A percentile compares a stretch with the other conserved stretches of the same genome.
Evolutionary conservation across 2,329 filamentous ascomycete species (phyloP).

Genomic region (Cadophora luteo-olivacea): DNA sequence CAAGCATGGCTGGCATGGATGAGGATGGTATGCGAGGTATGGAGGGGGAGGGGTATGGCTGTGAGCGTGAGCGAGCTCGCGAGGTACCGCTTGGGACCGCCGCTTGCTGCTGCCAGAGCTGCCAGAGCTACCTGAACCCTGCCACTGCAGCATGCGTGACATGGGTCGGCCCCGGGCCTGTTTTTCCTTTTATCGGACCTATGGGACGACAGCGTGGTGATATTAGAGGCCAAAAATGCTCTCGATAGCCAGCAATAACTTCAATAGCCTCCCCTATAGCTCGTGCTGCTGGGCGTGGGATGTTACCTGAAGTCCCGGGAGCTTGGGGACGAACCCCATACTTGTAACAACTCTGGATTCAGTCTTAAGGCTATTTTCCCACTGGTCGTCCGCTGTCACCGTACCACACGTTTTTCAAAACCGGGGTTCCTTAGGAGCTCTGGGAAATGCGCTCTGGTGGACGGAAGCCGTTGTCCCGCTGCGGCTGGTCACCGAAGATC

Average conservation of each 20-base stretch:
- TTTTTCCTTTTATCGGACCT: conserved; percentile 23
- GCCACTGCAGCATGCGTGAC: conserved; percentile 17
- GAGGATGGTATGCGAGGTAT: not conserved
- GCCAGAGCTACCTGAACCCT: conserved; percentile 11
- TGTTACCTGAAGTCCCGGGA: conserved; percentile 12
- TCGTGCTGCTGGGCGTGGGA: conserved; percentile 18
- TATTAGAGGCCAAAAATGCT: conserved; percentile 33
- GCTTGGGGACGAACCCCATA: conserved; percentile 18
- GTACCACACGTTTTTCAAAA: conserved; percentile 7
- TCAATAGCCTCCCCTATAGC: not conserved
- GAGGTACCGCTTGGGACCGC: conserved; percentile 4
- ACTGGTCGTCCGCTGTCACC: not conserved
- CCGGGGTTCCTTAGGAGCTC: conserved; percentile 8
- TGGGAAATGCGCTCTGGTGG: conserved; percentile 6
- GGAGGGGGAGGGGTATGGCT: not conserved
- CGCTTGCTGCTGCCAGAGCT: not conserved
- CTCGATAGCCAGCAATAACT: conserved; percentile 2
- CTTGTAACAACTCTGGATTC: conserved; percentile 12
- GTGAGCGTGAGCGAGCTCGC: not conserved
- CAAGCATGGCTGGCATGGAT: not conserved
- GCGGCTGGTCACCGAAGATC: not conserved
- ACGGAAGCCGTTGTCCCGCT: conserved; percentile 12
- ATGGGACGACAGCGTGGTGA: conserved; percentile 21
- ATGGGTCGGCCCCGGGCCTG: conserved; percentile 18
- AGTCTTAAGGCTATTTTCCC: conserved; percentile 11